Percentiles rank a stretch among this genome's conserved stretches.
phyloP scores from a whole-genome alignment of 1,284 basidiomycete species.

The Ceratobasidium sp. region DNA sequence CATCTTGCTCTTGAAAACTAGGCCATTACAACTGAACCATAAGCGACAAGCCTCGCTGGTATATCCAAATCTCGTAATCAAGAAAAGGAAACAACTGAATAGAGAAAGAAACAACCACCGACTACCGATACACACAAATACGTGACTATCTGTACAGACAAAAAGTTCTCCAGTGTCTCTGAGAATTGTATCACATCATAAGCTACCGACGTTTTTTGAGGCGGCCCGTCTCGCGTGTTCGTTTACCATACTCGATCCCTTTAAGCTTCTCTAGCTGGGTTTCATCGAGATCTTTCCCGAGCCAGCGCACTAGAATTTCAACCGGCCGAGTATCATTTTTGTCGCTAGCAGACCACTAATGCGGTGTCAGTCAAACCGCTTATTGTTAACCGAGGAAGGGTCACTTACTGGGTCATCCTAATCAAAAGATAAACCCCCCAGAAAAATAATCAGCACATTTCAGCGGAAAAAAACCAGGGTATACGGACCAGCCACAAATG shows the following conservation, averaged over 20 bases:
- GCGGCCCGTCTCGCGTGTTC: slow-evolving; percentile 15
- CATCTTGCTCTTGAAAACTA: too few species aligned
- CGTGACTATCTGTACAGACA: slow-evolving; percentile 14
- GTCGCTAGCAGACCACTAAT: slow-evolving; percentile 17
- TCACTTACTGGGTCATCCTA: slow-evolving; percentile 25
- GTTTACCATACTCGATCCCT: slow-evolving; percentile 39
- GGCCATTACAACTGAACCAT: too few species aligned
- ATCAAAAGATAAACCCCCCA: not conserved
- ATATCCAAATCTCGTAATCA: too few species aligned
- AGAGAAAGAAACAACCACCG: slow-evolving; percentile 12
- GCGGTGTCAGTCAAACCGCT: not conserved
- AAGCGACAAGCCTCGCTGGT: too few species aligned
- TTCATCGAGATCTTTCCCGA: slow-evolving; percentile 39
- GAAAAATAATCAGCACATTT: not conserved
- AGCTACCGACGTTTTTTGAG: slow-evolving; percentile 14
- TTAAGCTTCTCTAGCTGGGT: slow-evolving; percentile 38
- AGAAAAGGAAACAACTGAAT: not conserved
- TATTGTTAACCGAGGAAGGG: not conserved
- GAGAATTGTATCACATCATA: not conserved
- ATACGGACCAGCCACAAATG: slow-evolving; percentile 31
- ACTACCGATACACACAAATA: slow-evolving; percentile 35
- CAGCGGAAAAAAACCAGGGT: not conserved
- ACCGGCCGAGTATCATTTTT: slow-evolving; percentile 32
- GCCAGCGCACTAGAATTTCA: slow-evolving; percentile 38
- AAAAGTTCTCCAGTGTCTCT: not conserved